Evolutionary conservation across 2,329 filamentous ascomycete genomes (phyloP).

Genomic region (Apiospora arundinis): DNA sequence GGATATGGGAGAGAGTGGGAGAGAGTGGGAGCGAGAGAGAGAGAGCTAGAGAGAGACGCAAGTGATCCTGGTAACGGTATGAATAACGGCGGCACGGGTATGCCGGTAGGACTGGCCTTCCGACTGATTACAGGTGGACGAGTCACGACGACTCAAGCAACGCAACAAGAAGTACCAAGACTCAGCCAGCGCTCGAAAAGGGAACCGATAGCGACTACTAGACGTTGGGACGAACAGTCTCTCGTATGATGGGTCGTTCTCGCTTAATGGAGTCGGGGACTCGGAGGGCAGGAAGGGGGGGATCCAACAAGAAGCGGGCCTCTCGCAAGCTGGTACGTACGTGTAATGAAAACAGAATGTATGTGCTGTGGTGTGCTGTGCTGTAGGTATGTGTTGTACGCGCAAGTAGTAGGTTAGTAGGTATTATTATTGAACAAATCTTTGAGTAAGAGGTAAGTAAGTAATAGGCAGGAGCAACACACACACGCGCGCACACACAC

Average conservation of each 20-base stretch:
- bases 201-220: background rate
- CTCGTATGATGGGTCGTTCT: background rate
- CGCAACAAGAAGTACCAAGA: background rate
- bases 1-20: background rate
- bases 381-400: too few species aligned
- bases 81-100: constrained; percentile 4
- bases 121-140: background rate
- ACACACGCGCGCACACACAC: too few species aligned
- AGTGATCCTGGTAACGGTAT: background rate
- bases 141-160: background rate
- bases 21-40: background rate
- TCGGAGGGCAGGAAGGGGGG: background rate
- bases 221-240: constrained; percentile 1
- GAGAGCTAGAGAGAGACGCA: background rate
- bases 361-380: too few species aligned
- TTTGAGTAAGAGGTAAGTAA: too few species aligned
- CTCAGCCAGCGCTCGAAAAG: background rate
- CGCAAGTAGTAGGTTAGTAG: too few species aligned
- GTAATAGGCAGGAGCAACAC: too few species aligned
- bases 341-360: too few species aligned
- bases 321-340: background rate
- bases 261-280: background rate
- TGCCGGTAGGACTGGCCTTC: background rate
- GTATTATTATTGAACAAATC: too few species aligned
- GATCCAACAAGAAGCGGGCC: background rate